phyloP scores from a whole-genome alignment of 345 rosid genomes.

The Salix purpurea region DNA sequence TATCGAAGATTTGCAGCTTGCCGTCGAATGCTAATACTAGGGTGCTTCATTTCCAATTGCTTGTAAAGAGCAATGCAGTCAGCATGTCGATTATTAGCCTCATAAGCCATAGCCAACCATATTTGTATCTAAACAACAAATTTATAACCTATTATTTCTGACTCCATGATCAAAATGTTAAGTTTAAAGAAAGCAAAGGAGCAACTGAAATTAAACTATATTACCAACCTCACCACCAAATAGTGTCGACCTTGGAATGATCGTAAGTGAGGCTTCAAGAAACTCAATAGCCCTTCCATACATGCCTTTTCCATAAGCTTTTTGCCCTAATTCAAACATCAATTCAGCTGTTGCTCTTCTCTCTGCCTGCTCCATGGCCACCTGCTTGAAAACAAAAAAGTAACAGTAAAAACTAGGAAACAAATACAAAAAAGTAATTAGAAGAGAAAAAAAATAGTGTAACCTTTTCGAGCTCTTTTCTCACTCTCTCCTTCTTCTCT shows the following conservation, averaged over 20 bases:
- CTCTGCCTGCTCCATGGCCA: constrained; percentile 92
- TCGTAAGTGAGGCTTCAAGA: constrained; percentile 89
- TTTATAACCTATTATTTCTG: neutral
- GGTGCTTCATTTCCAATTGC: constrained; percentile 81
- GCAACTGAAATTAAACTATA: constrained; percentile 2
- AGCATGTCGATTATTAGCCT: constrained; percentile 77
- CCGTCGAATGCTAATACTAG: constrained; percentile 71
- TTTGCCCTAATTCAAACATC: constrained; percentile 93
- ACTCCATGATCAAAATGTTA: neutral
- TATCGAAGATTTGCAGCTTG: constrained; percentile 92
- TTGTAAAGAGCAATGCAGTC: constrained; percentile 87
- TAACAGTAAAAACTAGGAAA: neutral
- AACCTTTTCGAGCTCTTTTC: constrained; percentile 87
- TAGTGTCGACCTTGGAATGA: constrained; percentile 71
- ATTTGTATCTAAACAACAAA: constrained; percentile 69
- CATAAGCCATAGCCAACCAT: constrained; percentile 99
- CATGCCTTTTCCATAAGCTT: constrained; percentile 91
- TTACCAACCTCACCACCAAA: constrained; percentile 94
- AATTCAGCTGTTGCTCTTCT: constrained; percentile 77
- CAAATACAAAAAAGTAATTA: neutral
- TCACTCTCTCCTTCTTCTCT: constrained; percentile 74
- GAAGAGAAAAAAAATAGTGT: neutral
- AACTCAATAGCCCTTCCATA: constrained; percentile 84
- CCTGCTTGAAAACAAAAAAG: constrained; percentile 40
- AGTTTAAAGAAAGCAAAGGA: too few relatives aligned